Evolutionary conservation across 1,284 basidiomycete species (phyloP).

Genomic region (Leccinum solheimii): DNA sequence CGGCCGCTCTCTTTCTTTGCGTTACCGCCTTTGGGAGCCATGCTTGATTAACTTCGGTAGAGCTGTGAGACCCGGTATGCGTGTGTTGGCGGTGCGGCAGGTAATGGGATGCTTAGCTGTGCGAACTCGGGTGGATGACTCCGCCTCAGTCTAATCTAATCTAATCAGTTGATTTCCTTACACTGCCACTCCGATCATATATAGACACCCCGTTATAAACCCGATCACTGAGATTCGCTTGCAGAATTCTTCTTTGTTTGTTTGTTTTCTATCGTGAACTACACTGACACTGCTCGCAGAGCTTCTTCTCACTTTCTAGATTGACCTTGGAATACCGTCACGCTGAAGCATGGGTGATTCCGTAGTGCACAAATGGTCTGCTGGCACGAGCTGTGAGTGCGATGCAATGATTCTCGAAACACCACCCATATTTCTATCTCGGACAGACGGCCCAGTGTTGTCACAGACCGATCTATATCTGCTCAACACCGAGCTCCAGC

Average conservation of each 20-base stretch:
- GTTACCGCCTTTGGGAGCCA: constrained; percentile 86
- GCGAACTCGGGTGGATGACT: not conserved
- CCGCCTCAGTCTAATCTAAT: constrained; percentile 30
- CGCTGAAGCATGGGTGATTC: constrained; percentile 27
- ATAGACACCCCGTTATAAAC: constrained; percentile 11
- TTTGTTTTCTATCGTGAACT: not conserved
- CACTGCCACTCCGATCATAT: constrained; percentile 29
- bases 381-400: constrained; percentile 34
- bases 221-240: not conserved
- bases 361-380: constrained; percentile 32
- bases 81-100: constrained; percentile 7
- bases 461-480: constrained; percentile 75
- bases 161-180: constrained; percentile 19
- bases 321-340: not conserved
- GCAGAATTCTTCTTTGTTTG: constrained; percentile 3
- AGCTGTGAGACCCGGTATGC: constrained; percentile 3
- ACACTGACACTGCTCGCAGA: constrained; percentile 5
- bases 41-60: constrained; percentile 32
- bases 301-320: not conserved
- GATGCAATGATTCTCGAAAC: not conserved
- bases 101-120: constrained; percentile 7
- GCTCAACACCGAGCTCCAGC: constrained; percentile 60
- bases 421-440: not conserved
- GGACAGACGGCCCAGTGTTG: constrained; percentile 72
- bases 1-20: constrained; percentile 87